A percentile compares a stretch with the other conserved stretches of the same genome.
Conservation (phyloP, 2,329 filamentous ascomycete species). For the Ophioceras dolichostomum region DNA sequence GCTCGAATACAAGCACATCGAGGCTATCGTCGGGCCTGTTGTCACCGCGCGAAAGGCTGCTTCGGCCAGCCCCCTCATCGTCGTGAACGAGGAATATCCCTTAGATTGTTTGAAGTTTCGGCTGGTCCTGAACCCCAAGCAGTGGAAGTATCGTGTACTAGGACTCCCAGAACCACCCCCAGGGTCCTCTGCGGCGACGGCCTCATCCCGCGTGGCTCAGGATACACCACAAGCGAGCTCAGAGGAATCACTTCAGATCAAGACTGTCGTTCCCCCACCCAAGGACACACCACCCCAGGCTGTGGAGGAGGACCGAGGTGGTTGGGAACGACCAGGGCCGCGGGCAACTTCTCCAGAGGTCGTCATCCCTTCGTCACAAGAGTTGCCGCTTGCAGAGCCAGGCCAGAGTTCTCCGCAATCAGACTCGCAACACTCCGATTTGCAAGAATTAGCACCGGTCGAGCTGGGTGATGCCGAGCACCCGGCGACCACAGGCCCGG, state of each 20-base stretch:
- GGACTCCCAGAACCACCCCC: slow-evolving; percentile 27
- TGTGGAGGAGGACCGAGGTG: neutral
- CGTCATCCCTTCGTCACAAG: slow-evolving; percentile 9
- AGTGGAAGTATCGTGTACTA: slow-evolving; percentile 44
- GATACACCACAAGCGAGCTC: slow-evolving; percentile 9
- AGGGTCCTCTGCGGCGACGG: neutral
- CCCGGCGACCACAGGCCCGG: neutral
- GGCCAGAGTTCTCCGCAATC: too few species aligned
- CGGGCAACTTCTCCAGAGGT: slow-evolving; percentile 3
- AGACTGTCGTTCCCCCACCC: slow-evolving; percentile 15
- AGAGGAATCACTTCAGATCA: slow-evolving; percentile 32
- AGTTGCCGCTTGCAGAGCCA: neutral
- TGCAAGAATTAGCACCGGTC: too few species aligned
- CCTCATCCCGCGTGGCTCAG: slow-evolving; percentile 3
- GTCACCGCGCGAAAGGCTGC: too few species aligned
- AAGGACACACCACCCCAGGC: neutral
- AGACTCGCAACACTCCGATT: too few species aligned
- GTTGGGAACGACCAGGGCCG: too few species aligned
- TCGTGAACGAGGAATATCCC: slow-evolving; percentile 60
- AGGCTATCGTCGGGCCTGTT: slow-evolving; percentile 35
- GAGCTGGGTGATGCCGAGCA: neutral
- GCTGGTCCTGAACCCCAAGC: slow-evolving; percentile 43
- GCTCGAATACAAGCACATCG: slow-evolving; percentile 51
- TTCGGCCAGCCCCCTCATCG: slow-evolving; percentile 17
- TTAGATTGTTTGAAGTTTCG: slow-evolving; percentile 53